Base-by-base conservation (phyloP, 2,329 filamentous ascomycete genomes). In the Diaporthe helianthi region DNA sequence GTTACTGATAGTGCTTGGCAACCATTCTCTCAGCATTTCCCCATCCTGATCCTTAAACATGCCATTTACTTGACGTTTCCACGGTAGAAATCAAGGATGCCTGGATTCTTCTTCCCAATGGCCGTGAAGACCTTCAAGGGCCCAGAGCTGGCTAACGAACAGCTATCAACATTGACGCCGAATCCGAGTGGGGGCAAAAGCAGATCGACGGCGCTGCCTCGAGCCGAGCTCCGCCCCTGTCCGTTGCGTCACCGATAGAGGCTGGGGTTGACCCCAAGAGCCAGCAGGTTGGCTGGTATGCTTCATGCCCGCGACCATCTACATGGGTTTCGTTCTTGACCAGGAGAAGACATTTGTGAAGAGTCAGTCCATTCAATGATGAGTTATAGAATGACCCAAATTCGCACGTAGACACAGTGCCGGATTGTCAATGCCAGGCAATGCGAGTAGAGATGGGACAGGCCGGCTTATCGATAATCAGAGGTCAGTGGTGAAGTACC, bases 211-310 rank as follows among this genome's bases (percentile, higher is more conserved):
- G 55, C 41, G 55, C 33, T 47, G 55, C 38, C 55, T 61, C 41
- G 26, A 61, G 19, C 26, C 24, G 55, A 47, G 44, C 58, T 63
- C 44, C 58, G 58, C 58, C 58, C 44, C 58, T 61, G 55, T 49
- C 44, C n/a, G 58, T 63, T 63, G 58, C 58, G 58, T 63, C 58
- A 63, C 58, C 44, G 58, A 49, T 49, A 49, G 44, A 36, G 58
- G 58, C 58, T 63, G 58, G 58, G 58, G 58, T 49, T 47, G 58
- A 41, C 58, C 58, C 58, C 58, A 31, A 47, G 58, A 47, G 29
- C 19, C 58, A 49, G 44, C 44, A 49, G 26, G n/a, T 12, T 19
- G 41, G 26, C 29, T 31, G 58, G 4, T 24, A 4, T n/a, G 29
- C 44, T 24, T 17, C 7, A 24, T 5, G 36, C 17, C 36, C 36